These are phyloP conservation scores for Cymbidium sinense DNA, from an alignment of 106 monocot species.

Conservation along the genomic window DNA sequence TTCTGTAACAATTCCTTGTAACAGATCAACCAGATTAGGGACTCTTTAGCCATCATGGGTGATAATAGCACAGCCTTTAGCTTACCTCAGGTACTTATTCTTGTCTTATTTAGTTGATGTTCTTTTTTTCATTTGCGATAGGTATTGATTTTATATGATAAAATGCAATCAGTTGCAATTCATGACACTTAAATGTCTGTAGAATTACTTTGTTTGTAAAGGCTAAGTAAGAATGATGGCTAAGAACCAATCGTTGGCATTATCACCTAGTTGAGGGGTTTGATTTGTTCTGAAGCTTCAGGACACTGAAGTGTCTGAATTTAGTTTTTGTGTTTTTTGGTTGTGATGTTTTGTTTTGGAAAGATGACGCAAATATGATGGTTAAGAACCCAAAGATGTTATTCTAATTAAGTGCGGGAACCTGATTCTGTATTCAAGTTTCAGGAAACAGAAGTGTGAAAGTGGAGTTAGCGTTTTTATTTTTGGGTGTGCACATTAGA, in stretches of 20 bases:
- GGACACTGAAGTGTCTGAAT: background rate
- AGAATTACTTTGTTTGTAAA: background rate
- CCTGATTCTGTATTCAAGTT: background rate
- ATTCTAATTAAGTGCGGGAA: background rate
- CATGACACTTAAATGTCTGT: background rate
- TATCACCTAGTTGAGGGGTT: background rate
- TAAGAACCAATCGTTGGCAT: background rate
- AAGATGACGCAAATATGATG: background rate
- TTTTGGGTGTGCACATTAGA: background rate
- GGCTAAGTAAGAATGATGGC: background rate
- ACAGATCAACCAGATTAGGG: slow-evolving; percentile 79
- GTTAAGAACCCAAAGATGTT: background rate
- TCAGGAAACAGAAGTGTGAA: background rate
- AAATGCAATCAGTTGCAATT: background rate
- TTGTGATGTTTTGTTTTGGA: background rate
- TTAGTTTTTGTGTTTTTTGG: background rate
- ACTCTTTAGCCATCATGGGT: slow-evolving; percentile 73
- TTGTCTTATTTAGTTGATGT: background rate
- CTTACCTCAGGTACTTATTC: slow-evolving; percentile 73
- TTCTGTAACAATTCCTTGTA: background rate
- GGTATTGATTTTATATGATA: background rate
- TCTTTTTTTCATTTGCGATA: background rate
- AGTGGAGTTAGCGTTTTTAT: background rate
- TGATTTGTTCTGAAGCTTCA: background rate
- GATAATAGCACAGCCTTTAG: slow-evolving; percentile 88